Evolutionary conservation across 768 basidiomycete species (phyloP), one percentile per base, ranked within the genome.

Genomic region (Clavulina sp.): DNA sequence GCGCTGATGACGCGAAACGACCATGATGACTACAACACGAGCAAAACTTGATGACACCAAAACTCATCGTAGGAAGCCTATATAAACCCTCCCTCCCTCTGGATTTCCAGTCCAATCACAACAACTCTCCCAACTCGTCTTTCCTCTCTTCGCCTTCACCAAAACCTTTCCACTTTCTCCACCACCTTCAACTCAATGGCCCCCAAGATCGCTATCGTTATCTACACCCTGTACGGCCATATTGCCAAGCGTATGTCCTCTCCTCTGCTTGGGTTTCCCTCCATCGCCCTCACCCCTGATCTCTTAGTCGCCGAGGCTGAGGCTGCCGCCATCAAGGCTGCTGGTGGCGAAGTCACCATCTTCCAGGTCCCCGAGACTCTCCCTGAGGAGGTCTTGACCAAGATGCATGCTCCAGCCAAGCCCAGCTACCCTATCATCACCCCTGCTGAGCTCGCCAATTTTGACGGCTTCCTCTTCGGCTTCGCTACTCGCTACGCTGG

Each of bases 401-500:
- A 73, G 62, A 75, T 93, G 77, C 64, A 80, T 54, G 84, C 84
- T 3, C 75, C 79, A 5, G 64, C 80, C 24, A 85, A 84, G 63
- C 75, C 75, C 46, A 65, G 73, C 57, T 85, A 85, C 64, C 84
- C 86, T 2, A 60, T 84, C 57, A 68, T 86, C 59, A 68, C 65
- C 2, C 71, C 79, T 24, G 64, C 68, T 1, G 67, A 71, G 4
- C 70, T 93, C 48, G 57, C 66, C 19, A 52, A 70, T 4, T 82
- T 72, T 60, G 84, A 92, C 58, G 86, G 75, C 4, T 78, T 75
- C 72, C 57, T 92, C 56, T 70, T 86, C 49, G 87, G 84, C 54
- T 69, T 86, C 52, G 80, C 81, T 49, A 83, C 82, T 26, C 80
- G 87, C 59, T 92, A 75, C 66, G 87, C 87, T 38, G 78, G 73